phyloP scores from a whole-genome alignment of 2,329 filamentous ascomycete genomes.

The Neoarthrinium moseri region DNA sequence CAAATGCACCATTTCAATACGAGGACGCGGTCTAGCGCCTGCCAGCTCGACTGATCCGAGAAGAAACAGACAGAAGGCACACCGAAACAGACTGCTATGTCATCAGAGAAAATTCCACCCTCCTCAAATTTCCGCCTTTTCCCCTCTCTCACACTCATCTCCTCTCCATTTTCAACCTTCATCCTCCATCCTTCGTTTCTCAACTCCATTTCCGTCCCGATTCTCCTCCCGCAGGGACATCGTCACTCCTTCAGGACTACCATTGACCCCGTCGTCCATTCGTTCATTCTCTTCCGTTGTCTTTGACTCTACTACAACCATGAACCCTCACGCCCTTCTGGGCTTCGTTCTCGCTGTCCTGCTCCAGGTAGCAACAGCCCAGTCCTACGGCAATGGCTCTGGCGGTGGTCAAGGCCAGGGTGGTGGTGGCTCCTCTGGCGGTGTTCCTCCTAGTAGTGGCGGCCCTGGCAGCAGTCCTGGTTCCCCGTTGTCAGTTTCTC shows the following conservation, averaged over 20 bases:
- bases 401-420: neutral
- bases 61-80: conserved; percentile 6
- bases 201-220: neutral
- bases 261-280: neutral
- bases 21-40: too few relatives aligned
- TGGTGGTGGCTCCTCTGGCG: neutral
- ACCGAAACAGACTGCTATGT: neutral
- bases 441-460: neutral
- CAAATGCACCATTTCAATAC: too few relatives aligned
- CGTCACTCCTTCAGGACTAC: neutral
- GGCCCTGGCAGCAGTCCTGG: conserved; percentile 2
- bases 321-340: conserved; percentile 6
- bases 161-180: conserved; percentile 8
- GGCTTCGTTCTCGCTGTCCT: conserved; percentile 7
- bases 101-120: neutral
- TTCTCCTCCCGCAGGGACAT: neutral
- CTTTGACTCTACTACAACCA: neutral
- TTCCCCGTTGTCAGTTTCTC: conserved; percentile 4
- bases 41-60: too few relatives aligned
- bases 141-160: conserved; percentile 8
- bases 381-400: conserved; percentile 3
- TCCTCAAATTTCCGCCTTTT: conserved; percentile 7
- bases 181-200: conserved; percentile 4
- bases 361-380: conserved; percentile 2
- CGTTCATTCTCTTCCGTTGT: neutral